These are phyloP conservation scores for Lipomyces orientalis DNA, from an alignment of 805 yeast species.

Conservation along the genomic window DNA sequence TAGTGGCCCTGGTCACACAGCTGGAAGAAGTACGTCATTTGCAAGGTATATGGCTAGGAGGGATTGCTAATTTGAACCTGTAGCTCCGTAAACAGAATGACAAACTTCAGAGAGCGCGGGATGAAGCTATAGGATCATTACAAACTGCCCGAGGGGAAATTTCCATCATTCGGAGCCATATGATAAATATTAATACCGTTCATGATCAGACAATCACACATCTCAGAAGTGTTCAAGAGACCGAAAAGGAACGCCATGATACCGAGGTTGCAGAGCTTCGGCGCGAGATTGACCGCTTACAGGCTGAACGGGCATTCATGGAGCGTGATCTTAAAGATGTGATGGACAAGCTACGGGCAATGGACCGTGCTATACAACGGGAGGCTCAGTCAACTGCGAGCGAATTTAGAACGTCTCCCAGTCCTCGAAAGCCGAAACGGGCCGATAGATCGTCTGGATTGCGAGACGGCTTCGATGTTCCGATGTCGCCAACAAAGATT, in stretches of 20 bases:
- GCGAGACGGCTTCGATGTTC: constrained; percentile 45
- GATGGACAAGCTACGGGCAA: constrained; percentile 24
- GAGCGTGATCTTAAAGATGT: constrained; percentile 54
- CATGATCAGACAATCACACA: constrained; percentile 43
- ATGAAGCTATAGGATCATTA: constrained; percentile 46
- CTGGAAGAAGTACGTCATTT: not conserved
- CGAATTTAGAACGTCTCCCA: constrained; percentile 10
- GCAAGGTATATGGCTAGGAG: not conserved
- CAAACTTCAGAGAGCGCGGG: constrained; percentile 34
- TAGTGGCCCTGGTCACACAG: not conserved
- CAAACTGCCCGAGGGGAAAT: constrained; percentile 77
- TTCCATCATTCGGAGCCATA: constrained; percentile 72
- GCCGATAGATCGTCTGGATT: constrained; percentile 35
- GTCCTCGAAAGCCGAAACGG: constrained; percentile 16
- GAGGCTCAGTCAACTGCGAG: constrained; percentile 4
- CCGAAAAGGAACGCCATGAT: constrained; percentile 41
- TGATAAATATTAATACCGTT: constrained; percentile 48
- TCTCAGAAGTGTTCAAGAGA: constrained; percentile 36
- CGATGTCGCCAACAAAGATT: constrained; percentile 26
- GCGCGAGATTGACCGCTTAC: constrained; percentile 52
- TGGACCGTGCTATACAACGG: constrained; percentile 25
- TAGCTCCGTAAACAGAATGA: constrained; percentile 17
- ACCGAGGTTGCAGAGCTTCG: constrained; percentile 51
- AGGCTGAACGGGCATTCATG: constrained; percentile 63
- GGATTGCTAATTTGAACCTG: not conserved